Evolutionary conservation across 2,329 filamentous ascomycete genomes (phyloP).

Genomic region (Pseudocercospora pini-densiflorae): DNA sequence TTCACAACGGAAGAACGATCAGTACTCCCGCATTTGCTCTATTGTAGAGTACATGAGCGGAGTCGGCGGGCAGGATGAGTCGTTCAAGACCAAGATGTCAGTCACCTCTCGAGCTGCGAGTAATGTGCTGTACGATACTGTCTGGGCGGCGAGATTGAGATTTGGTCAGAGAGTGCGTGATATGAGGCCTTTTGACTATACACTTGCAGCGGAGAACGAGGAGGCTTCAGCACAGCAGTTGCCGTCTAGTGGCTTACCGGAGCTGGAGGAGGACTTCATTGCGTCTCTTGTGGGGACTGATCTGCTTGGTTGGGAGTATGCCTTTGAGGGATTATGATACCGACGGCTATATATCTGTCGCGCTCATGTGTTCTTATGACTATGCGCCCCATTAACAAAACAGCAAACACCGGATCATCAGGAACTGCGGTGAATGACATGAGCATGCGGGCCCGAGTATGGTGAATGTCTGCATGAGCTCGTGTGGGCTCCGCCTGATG

Average conservation of each 20-base stretch:
- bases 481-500: not conserved
- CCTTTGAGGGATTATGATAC: conserved; percentile 8
- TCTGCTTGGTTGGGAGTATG: conserved; percentile 14
- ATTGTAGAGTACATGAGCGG: conserved; percentile 17
- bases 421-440: not conserved
- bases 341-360: not conserved
- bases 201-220: conserved; percentile 10
- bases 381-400: not conserved
- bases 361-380: not conserved
- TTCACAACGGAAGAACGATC: conserved; percentile 7
- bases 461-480: not conserved
- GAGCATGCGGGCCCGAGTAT: not conserved
- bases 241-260: not conserved
- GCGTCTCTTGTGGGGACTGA: conserved; percentile 7
- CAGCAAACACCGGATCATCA: not conserved
- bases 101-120: conserved; percentile 5
- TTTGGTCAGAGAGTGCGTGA: conserved; percentile 10
- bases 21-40: conserved; percentile 14
- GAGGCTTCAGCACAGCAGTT: conserved; percentile 7
- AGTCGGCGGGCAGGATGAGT: conserved; percentile 9
- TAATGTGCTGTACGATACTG: conserved; percentile 12
- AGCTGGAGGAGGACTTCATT: conserved; percentile 12
- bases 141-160: conserved; percentile 7
- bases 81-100: conserved; percentile 10
- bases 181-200: conserved; percentile 13